These are phyloP conservation scores for Pyrus bretschneideri DNA, from an alignment of 306 rosid species.

Conservation along the genomic window DNA sequence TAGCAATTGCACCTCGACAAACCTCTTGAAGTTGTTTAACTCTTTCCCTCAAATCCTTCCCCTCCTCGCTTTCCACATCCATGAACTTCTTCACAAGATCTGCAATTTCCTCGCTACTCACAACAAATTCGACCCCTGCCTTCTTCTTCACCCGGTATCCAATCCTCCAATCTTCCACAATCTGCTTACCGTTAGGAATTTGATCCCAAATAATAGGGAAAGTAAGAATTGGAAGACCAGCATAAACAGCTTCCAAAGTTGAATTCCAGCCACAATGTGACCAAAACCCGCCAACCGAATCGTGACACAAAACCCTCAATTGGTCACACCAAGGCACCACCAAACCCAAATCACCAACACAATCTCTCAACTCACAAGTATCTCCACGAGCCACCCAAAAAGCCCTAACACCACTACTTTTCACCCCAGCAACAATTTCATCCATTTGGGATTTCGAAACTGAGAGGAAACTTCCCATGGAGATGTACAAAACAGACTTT, in stretches of 20 bases:
- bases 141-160: conserved; percentile 31
- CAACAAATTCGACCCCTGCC: background rate
- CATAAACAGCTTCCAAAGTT: conserved; percentile 29
- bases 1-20: conserved; percentile 17
- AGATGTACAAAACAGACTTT: conserved; percentile 36
- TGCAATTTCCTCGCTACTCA: conserved; percentile 25
- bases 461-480: conserved; percentile 36
- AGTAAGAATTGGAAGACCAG: conserved; percentile 37
- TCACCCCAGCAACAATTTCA: conserved; percentile 26
- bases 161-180: conserved; percentile 40
- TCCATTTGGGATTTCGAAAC: conserved; percentile 30
- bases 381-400: conserved; percentile 27
- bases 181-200: conserved; percentile 27
- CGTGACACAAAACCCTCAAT: conserved; percentile 31
- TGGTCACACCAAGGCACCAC: conserved; percentile 52
- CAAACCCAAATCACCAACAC: conserved; percentile 24
- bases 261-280: conserved; percentile 58
- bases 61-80: conserved; percentile 16
- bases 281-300: conserved; percentile 46
- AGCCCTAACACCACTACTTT: conserved; percentile 18
- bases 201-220: conserved; percentile 36
- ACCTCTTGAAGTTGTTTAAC: conserved; percentile 8
- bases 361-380: conserved; percentile 4
- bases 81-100: conserved; percentile 17
- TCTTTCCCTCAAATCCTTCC: conserved; percentile 15